These are phyloP conservation scores for Hypoxylon sp. DNA, from an alignment of 2,329 filamentous ascomycete species.

Conservation along the genomic window DNA sequence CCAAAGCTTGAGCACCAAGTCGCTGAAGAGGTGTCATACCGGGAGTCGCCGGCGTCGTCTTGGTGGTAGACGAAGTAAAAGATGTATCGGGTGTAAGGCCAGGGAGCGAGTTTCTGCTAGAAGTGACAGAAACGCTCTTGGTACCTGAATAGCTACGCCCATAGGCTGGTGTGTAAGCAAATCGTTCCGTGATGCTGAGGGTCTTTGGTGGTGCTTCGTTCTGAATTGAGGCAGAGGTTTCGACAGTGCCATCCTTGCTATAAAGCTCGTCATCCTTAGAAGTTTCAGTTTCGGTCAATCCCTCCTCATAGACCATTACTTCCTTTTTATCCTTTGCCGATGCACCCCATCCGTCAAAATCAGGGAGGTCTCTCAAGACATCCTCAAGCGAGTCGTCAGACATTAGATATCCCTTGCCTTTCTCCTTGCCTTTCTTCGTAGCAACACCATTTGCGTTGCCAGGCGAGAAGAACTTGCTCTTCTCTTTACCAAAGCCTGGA, in stretches of 20 bases:
- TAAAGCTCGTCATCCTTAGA: conserved; percentile 44
- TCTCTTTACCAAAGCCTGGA: conserved; percentile 55
- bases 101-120: conserved; percentile 46
- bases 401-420: conserved; percentile 62
- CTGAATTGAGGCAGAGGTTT: conserved; percentile 12
- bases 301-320: conserved; percentile 63
- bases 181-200: conserved; percentile 55
- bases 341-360: conserved; percentile 65
- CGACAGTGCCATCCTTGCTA: conserved; percentile 2
- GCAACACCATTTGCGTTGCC: conserved; percentile 46
- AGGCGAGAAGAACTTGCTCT: conserved; percentile 69
- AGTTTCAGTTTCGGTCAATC: conserved; percentile 29
- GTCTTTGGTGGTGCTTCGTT: conserved; percentile 37
- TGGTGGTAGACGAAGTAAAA: conserved; percentile 59
- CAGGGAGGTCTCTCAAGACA: conserved; percentile 65
- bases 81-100: conserved; percentile 56
- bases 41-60: conserved; percentile 60
- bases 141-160: conserved; percentile 25
- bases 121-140: conserved; percentile 41
- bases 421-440: conserved; percentile 58
- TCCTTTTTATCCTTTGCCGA: conserved; percentile 55
- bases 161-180: conserved; percentile 47
- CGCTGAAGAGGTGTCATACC: conserved; percentile 68
- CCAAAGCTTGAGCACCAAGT: conserved; percentile 64
- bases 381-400: conserved; percentile 73